These are phyloP conservation scores for Salinomyces thailandicus DNA, from an alignment of 2,329 filamentous ascomycete genomes.

Conservation along the genomic window DNA sequence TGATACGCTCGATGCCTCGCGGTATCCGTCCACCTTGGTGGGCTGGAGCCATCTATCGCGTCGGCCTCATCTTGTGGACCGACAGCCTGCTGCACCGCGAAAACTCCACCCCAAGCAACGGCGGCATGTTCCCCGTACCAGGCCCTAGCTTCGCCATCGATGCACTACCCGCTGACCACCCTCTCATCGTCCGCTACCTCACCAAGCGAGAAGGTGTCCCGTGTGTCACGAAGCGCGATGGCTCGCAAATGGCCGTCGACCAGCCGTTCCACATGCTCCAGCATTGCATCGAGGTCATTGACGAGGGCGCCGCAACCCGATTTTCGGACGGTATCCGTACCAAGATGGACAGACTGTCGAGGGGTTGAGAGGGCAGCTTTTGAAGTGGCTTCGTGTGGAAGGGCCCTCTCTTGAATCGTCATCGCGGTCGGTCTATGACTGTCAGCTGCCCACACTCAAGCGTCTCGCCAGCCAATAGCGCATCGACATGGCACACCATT, in stretches of 20 bases:
- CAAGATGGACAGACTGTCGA: slow-evolving; percentile 41
- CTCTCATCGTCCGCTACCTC: slow-evolving; percentile 41
- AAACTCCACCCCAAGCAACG: slow-evolving; percentile 25
- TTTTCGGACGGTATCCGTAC: slow-evolving; percentile 46
- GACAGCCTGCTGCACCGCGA: slow-evolving; percentile 48
- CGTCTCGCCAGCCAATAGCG: not conserved
- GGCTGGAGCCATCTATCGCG: slow-evolving; percentile 60
- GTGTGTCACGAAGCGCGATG: slow-evolving; percentile 41
- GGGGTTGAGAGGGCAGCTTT: slow-evolving; percentile 2
- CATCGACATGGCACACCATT: no score
- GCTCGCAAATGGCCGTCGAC: slow-evolving; percentile 37
- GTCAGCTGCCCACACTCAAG: not conserved
- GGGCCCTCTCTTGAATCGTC: not conserved
- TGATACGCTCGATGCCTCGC: slow-evolving; percentile 50
- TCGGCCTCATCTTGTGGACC: slow-evolving; percentile 51
- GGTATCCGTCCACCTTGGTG: slow-evolving; percentile 58
- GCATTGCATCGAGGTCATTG: slow-evolving; percentile 44
- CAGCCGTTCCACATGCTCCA: slow-evolving; percentile 40
- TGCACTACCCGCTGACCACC: slow-evolving; percentile 40
- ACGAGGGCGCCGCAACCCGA: slow-evolving; percentile 42
- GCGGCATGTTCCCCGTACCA: slow-evolving; percentile 28
- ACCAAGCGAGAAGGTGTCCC: slow-evolving; percentile 45
- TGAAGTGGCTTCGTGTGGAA: not conserved
- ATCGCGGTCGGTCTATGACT: not conserved
- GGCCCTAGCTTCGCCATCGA: slow-evolving; percentile 42